phyloP scores from a whole-genome alignment of 257 asterid genomes.

The Schizonepeta tenuifolia region DNA sequence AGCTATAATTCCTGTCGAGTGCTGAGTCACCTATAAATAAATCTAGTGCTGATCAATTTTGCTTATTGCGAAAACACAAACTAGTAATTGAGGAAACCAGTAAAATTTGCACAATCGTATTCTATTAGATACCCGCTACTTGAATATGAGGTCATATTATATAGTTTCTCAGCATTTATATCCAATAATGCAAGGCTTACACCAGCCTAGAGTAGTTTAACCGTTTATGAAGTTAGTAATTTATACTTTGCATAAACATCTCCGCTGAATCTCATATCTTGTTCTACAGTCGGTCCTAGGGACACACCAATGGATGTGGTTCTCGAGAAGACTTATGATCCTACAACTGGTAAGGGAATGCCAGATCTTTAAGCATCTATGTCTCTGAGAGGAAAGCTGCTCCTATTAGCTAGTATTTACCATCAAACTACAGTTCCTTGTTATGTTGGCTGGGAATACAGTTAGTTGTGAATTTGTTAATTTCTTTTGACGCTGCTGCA shows the following conservation, averaged over 20 bases:
- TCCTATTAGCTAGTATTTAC: constrained; percentile 26
- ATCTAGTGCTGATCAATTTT: not conserved
- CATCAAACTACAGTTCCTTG: not conserved
- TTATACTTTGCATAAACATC: not conserved
- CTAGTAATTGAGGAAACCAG: not conserved
- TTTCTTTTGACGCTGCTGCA: not conserved
- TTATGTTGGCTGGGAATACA: constrained; percentile 16
- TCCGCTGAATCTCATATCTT: constrained; percentile 21
- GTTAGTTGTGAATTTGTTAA: not conserved
- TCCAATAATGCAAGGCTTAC: constrained; percentile 10
- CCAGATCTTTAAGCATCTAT: constrained; percentile 63
- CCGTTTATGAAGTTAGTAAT: not conserved
- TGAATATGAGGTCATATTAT: not conserved
- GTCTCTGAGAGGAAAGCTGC: not conserved
- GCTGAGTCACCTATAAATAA: not conserved
- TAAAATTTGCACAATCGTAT: not conserved
- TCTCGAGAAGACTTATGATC: constrained; percentile 78
- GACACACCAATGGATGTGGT: constrained; percentile 83
- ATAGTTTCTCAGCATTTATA: not conserved
- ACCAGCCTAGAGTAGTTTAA: not conserved
- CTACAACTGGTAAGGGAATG: constrained; percentile 86
- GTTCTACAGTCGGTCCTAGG: constrained; percentile 83
- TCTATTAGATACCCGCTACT: not conserved
- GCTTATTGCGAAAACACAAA: not conserved
- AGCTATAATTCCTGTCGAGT: not conserved